Conservation (phyloP, 177 flowering plant species). For the Telopea speciosissima region DNA sequence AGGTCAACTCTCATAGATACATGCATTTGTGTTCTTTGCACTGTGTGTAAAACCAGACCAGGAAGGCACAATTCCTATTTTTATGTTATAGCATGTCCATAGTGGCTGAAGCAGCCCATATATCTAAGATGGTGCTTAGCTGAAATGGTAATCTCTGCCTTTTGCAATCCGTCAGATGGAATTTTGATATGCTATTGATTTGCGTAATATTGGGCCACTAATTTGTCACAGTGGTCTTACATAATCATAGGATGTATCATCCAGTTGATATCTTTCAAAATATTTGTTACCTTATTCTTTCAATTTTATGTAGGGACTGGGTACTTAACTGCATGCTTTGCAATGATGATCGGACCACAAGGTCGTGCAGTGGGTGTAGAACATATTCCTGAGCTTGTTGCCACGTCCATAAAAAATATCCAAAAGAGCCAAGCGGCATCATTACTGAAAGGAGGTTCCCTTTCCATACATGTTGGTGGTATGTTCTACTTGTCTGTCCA, state of each 20-base stretch:
- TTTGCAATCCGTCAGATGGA: no score
- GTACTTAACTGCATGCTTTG: conserved; percentile 96
- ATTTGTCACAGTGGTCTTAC: neutral
- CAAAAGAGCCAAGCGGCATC: conserved; percentile 75
- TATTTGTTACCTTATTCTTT: neutral
- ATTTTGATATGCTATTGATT: no score
- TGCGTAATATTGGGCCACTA: neutral
- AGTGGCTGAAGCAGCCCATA: no score
- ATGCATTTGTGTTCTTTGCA: no score
- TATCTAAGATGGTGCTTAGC: no score
- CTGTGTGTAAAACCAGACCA: no score
- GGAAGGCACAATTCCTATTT: no score
- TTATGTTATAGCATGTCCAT: no score
- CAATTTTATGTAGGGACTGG: conserved; percentile 63
- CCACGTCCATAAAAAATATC: conserved; percentile 61
- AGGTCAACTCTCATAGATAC: no score
- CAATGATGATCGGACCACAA: conserved; percentile 87
- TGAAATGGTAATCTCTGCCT: no score
- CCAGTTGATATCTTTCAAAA: neutral
- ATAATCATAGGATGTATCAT: neutral
- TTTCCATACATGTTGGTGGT: conserved; percentile 78
- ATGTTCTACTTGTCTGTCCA: conserved; percentile 20
- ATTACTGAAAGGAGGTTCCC: conserved; percentile 61
- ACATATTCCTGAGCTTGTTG: conserved; percentile 85
- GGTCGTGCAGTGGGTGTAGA: conserved; percentile 93